Evolutionary conservation across 768 basidiomycete genomes (phyloP).

Genomic region (Serendipita sp.): DNA sequence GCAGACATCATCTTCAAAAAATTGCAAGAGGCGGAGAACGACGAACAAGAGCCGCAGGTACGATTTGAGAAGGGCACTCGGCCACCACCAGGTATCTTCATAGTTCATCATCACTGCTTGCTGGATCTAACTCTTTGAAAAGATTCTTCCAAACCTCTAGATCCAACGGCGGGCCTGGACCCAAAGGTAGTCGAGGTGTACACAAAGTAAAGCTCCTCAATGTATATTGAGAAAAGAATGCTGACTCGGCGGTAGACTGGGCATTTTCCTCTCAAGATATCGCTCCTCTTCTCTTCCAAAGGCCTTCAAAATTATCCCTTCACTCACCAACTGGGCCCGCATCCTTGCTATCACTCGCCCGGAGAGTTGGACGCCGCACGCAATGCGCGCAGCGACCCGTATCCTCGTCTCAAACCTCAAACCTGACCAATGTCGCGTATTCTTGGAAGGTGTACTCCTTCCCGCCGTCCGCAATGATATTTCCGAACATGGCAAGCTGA

Average conservation of each 20-base stretch:
- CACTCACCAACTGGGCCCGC: conserved; percentile 89
- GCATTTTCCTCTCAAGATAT: conserved; percentile 70
- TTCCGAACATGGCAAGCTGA: conserved; percentile 56
- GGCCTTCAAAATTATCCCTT: conserved; percentile 94
- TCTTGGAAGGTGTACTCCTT: conserved; percentile 78
- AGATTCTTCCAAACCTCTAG: conserved; percentile 22
- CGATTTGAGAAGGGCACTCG: not conserved
- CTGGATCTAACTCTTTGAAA: conserved; percentile 15
- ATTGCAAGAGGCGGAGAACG: conserved; percentile 49
- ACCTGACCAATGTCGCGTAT: conserved; percentile 83
- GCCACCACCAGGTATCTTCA: not conserved
- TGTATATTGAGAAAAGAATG: conserved; percentile 8
- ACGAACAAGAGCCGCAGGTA: conserved; percentile 6
- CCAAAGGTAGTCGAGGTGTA: conserved; percentile 88
- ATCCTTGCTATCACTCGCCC: conserved; percentile 86
- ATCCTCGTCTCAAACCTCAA: conserved; percentile 97
- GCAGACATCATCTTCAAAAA: conserved; percentile 95
- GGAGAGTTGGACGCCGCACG: conserved; percentile 90
- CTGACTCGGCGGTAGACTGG: conserved; percentile 41
- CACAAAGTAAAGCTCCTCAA: conserved; percentile 48
- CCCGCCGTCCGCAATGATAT: conserved; percentile 87
- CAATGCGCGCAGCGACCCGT: conserved; percentile 82
- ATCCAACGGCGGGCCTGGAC: conserved; percentile 79
- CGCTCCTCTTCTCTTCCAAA: conserved; percentile 91
- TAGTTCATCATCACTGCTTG: conserved; percentile 26